Evolutionary conservation across 2,329 filamentous ascomycete species (phyloP).

Genomic region (Penicillium sp.): DNA sequence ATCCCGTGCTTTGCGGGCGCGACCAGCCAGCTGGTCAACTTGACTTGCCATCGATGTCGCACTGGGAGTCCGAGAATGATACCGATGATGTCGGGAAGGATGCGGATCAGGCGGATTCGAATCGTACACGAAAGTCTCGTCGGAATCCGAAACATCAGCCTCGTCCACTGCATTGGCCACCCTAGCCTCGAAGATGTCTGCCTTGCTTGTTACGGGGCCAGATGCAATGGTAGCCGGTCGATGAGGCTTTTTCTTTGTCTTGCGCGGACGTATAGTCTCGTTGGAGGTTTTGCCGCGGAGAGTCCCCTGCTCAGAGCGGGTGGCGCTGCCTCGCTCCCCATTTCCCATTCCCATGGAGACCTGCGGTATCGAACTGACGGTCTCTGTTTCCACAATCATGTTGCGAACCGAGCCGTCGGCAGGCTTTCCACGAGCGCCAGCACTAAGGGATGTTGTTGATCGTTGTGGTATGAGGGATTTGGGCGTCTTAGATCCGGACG

Average conservation of each 20-base stretch:
- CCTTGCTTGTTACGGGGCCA: slow-evolving; percentile 76
- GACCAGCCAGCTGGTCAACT: slow-evolving; percentile 45
- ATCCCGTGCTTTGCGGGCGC: slow-evolving; percentile 66
- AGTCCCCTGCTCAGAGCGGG: slow-evolving; percentile 64
- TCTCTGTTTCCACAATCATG: slow-evolving; percentile 98
- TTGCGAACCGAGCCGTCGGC: slow-evolving; percentile 73
- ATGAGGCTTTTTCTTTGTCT: slow-evolving; percentile 80
- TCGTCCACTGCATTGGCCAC: slow-evolving; percentile 95
- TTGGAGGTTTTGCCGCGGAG: slow-evolving; percentile 82
- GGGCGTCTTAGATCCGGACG: slow-evolving; percentile 44
- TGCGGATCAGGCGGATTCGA: slow-evolving; percentile 74
- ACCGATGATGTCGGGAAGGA: slow-evolving; percentile 61
- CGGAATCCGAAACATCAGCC: slow-evolving; percentile 92
- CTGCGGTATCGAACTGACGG: slow-evolving; percentile 85
- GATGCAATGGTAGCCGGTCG: slow-evolving; percentile 60
- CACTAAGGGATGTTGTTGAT: slow-evolving; percentile 63
- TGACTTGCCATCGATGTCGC: slow-evolving; percentile 68
- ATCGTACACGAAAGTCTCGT: slow-evolving; percentile 98
- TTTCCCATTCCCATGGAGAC: slow-evolving; percentile 64
- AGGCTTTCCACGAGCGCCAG: slow-evolving; percentile 61
- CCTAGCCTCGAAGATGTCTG: slow-evolving; percentile 96
- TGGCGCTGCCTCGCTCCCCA: slow-evolving; percentile 54
- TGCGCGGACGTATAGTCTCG: slow-evolving; percentile 94
- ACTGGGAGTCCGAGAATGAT: slow-evolving; percentile 92
- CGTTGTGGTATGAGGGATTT: slow-evolving; percentile 58